Evolutionary conservation across 441 rosid species (phyloP), one percentile per base, ranked within the genome.

Genomic region (Populus hybrid): DNA sequence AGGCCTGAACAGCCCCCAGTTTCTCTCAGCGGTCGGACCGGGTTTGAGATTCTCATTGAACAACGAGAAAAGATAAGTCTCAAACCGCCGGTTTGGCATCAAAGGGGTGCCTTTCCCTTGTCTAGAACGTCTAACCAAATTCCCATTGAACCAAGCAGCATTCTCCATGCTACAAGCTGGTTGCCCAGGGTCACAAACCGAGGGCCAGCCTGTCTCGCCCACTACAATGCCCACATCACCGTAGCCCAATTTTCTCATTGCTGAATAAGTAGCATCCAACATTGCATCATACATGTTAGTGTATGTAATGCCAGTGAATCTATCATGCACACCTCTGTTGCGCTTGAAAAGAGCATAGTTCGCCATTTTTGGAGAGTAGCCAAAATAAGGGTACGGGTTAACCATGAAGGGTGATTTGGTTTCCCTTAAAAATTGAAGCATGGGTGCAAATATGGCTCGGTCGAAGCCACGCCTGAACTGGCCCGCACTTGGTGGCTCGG

Each of bases 121-220:
- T 70, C 36, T 82, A 75, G 81, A 83, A 77, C 82, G 90, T 83
- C 79, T 82, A 34, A 92, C 77, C 66, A 92, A 83, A 71, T 91
- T 85, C n/a, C 89, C 83, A 65, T 90, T 93, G 42, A 78, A 93
- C 50, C 84, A 70, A 32, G 71, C 82, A 14, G 94, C 97, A 59
- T 84, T 86, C 38, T 83, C 87, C 69, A 84, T 21, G 66, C 79
- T 82, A 40, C 86, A 86, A 10, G 79, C 91, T 21, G 85, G 85
- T 65, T 88, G 91, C 24, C 65, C 79, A 50, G 87, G 84, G 76
- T 88, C 95, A 18, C 96, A 87, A 12, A 72, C 83, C 0, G 93
- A 85, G 1, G 97, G 92, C 96, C 94, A 91, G 3, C 96, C 97
- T 16, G 97, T 93, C 74, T 93, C 96, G 10, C 88, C 93, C 72